phyloP scores from a whole-genome alignment of 441 rosid species.

The Erodium moschatum region DNA sequence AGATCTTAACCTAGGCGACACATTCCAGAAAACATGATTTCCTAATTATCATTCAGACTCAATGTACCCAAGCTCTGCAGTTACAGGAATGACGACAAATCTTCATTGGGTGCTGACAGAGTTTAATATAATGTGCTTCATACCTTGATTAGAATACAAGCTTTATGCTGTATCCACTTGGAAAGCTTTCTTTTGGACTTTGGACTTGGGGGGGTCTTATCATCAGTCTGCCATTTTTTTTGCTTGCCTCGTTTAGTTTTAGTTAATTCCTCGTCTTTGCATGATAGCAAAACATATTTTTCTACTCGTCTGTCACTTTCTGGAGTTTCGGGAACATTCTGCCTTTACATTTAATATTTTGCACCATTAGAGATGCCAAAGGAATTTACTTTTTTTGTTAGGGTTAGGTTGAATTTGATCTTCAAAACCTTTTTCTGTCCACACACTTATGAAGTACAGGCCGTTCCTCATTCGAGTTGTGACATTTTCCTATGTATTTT shows the following conservation, averaged over 20 bases:
- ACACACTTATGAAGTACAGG: not conserved
- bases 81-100: not conserved
- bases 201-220: constrained; percentile 10
- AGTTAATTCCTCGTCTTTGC: not conserved
- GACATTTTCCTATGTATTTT: not conserved
- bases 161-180: not conserved
- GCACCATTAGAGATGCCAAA: not conserved
- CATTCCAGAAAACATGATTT: not conserved
- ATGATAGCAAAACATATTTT: not conserved
- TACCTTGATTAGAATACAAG: not conserved
- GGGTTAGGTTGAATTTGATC: constrained; percentile 4
- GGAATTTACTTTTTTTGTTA: constrained; percentile 4
- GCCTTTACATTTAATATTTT: not conserved
- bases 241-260: not conserved
- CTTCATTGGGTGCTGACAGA: constrained; percentile 5
- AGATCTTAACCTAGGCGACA: not conserved
- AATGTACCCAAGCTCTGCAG: not conserved
- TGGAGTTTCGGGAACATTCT: not conserved
- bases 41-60: not conserved
- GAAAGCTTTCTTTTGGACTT: constrained; percentile 3
- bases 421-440: not conserved
- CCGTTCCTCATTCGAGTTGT: not conserved
- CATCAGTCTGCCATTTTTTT: not conserved
- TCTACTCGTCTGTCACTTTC: not conserved
- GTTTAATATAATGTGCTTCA: not conserved